Base-by-base conservation (phyloP, 208 protist species). In the Zelonia costaricensis region DNA sequence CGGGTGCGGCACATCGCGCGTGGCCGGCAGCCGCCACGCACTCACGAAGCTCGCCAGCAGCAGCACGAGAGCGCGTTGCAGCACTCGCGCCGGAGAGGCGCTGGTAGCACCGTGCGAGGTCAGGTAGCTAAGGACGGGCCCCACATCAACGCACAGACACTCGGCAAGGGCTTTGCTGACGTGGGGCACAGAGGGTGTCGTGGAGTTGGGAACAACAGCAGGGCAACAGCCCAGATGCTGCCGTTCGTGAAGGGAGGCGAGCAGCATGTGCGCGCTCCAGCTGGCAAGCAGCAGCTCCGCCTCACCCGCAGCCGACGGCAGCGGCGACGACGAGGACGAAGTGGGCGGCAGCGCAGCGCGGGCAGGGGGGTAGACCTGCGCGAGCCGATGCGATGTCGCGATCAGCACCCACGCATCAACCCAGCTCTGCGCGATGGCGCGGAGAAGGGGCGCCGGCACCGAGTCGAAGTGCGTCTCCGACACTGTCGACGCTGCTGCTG, bases 191-290 rank as follows among this genome's bases (percentile, higher is more conserved):
- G 53, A 25, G 5, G 33, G 5, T 28, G 30, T 9, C 30, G 18
- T n/a, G 12, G 25, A 23, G 36, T 20, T 16, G 12, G 15, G 39
- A 18, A 35, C 7, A 30, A 3, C 0, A 30, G 27, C 20, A 35
- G 13, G 5, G 27, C 8, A 1, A 23, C 25, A 7, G 15, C 27
- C 4, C 5, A 3, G 16, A 10, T 36, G 4, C 1, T 39, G 38
- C 13, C 15, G 13, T 61, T 40, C 1, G 12, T 40, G 51, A 25
- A 60, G 35, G 3, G 22, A 12, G 3, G 57, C 40, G 20, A 72
- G 49, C 7, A 72, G 30, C 20, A 42, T 54, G 27, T 72, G 57
- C n/a, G 57, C 65, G 3, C 49, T 65, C 65, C 65, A 72, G n/a
- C 23, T 45, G 12, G 65, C 39, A 7, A 72, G 25, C n/a, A 72